Conservation (phyloP, 1,284 basidiomycete genomes). For the Melanopsichium pennsylvanicum region DNA sequence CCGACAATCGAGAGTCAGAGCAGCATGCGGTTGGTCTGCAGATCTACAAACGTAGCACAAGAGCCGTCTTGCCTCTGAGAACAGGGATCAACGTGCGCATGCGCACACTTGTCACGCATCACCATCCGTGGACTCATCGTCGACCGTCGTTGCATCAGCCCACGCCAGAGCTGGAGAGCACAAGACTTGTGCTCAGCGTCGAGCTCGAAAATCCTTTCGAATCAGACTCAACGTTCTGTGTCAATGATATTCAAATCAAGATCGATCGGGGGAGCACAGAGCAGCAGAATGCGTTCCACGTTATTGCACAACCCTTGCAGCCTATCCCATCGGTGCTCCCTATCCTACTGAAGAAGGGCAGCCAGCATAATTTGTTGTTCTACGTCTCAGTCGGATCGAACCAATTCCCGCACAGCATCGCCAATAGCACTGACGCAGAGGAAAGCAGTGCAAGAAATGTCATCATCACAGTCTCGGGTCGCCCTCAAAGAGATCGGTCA, state of each 20-base stretch:
- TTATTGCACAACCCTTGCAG: conserved; percentile 15
- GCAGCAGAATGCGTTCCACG: neutral
- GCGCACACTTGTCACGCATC: conserved; percentile 39
- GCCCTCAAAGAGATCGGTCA: conserved; percentile 9
- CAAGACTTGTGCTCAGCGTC: conserved; percentile 39
- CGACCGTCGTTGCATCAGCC: neutral
- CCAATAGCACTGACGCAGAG: neutral
- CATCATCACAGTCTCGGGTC: conserved; percentile 28
- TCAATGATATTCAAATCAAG: conserved; percentile 30
- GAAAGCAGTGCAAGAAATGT: conserved; percentile 23
- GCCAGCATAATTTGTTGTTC: conserved; percentile 43
- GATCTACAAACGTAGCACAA: conserved; percentile 41
- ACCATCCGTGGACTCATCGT: conserved; percentile 12
- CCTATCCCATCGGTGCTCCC: conserved; percentile 10
- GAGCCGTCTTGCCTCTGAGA: conserved; percentile 27
- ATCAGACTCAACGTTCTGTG: conserved; percentile 17
- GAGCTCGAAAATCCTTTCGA: conserved; percentile 46
- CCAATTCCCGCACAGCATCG: neutral
- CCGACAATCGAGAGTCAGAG: neutral
- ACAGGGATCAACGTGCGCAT: conserved; percentile 47
- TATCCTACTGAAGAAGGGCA: conserved; percentile 22
- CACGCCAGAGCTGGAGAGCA: conserved; percentile 8
- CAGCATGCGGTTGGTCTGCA: conserved; percentile 4
- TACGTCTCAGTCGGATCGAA: conserved; percentile 20
- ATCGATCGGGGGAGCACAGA: conserved; percentile 2